Conservation (phyloP, 495 filamentous ascomycete genomes). For the Amniculicola lignicola region DNA sequence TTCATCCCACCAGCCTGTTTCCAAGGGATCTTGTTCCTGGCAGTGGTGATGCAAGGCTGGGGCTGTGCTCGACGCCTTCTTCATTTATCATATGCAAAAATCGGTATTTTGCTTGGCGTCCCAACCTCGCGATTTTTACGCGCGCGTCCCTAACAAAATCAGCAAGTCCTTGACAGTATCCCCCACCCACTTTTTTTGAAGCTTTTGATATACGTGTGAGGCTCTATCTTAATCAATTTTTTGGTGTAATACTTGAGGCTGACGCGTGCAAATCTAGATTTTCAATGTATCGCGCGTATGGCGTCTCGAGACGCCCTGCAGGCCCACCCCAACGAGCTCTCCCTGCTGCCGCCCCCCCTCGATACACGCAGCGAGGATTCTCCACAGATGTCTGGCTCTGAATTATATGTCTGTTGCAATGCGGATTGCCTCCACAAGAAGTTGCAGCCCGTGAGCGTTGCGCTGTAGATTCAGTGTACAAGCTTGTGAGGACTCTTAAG, state of each 20-base stretch:
- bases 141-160: too few relatives aligned
- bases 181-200: too few relatives aligned
- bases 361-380: neutral
- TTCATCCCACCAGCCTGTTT: too few relatives aligned
- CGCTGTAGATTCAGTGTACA: neutral
- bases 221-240: neutral
- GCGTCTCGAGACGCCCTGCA: neutral
- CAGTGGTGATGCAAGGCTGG: too few relatives aligned
- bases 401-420: neutral
- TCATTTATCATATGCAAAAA: too few relatives aligned
- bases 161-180: too few relatives aligned
- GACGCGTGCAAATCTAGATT: too few relatives aligned
- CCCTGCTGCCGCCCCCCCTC: neutral
- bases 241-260: neutral
- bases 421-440: neutral
- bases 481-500: neutral
- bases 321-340: neutral
- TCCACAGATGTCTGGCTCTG: neutral
- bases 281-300: neutral
- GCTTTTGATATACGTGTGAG: neutral
- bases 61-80: too few relatives aligned
- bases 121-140: too few relatives aligned
- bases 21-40: too few relatives aligned
- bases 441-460: neutral
- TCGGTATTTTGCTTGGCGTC: too few relatives aligned